A percentile compares a stretch with the other conserved stretches of the same genome.
Evolutionary conservation across 129 eudicot species (phyloP).

Genomic region (Scalesia atractyloides): DNA sequence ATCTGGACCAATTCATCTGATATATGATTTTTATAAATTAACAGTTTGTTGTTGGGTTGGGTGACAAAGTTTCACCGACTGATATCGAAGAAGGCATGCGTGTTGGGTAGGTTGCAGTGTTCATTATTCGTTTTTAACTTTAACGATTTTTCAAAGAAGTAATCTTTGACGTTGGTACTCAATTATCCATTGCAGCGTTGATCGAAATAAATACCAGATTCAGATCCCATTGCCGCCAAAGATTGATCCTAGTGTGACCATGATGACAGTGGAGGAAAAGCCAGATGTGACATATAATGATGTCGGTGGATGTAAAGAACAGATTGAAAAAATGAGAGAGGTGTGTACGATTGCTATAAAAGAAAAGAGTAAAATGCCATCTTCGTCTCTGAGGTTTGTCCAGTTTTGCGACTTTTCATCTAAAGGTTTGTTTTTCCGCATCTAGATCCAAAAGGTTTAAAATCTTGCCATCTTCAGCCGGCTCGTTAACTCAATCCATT

Average conservation of each 20-base stretch:
- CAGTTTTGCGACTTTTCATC: too few relatives aligned
- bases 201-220: conserved; percentile 86
- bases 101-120: conserved; percentile 65
- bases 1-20: conserved; percentile 25
- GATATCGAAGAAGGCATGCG: conserved; percentile 99
- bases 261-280: conserved; percentile 99
- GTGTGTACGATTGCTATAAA: conserved; percentile 27
- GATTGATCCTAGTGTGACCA: conserved; percentile 97
- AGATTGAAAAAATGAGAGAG: conserved; percentile 98
- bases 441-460: too few relatives aligned
- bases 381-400: too few relatives aligned
- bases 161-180: not conserved
- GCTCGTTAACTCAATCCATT: too few relatives aligned
- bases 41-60: conserved; percentile 98
- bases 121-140: not conserved
- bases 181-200: conserved; percentile 64
- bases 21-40: conserved; percentile 13
- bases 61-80: conserved; percentile 97
- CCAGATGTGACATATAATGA: conserved; percentile 98
- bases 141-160: not conserved
- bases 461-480: too few relatives aligned
- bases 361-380: too few relatives aligned
- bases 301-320: conserved; percentile 99
- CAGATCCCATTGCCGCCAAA: conserved; percentile 98
- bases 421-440: too few relatives aligned